These are phyloP conservation scores for Saccharomycopsis amapae DNA, from an alignment of 805 yeast species.

Conservation along the genomic window DNA sequence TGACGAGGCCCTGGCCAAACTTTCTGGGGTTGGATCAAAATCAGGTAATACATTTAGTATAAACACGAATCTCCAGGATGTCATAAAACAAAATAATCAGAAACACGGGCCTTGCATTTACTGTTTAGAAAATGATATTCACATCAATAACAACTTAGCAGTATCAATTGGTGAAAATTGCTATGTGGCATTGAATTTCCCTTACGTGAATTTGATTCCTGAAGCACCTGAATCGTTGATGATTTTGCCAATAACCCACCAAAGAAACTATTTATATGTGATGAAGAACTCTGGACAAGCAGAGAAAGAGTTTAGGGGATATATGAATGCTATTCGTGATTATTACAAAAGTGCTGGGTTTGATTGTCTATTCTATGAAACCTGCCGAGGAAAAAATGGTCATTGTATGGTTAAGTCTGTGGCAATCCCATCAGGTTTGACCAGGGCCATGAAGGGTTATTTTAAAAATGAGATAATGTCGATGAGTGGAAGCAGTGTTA, in stretches of 20 bases:
- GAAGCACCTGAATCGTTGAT: slow-evolving; percentile 22
- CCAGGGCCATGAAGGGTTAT: slow-evolving; percentile 32
- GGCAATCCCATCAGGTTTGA: slow-evolving; percentile 34
- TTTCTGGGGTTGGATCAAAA: slow-evolving; percentile 31
- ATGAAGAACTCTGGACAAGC: slow-evolving; percentile 34
- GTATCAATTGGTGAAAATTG: slow-evolving; percentile 37
- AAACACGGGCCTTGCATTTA: slow-evolving; percentile 27
- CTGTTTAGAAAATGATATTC: slow-evolving; percentile 32
- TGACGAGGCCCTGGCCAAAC: slow-evolving; percentile 34
- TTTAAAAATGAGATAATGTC: slow-evolving; percentile 35
- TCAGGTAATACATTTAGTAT: slow-evolving; percentile 27
- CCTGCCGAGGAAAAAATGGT: slow-evolving; percentile 27
- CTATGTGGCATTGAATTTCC: slow-evolving; percentile 25
- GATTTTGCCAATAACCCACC: slow-evolving; percentile 38
- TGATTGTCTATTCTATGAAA: slow-evolving; percentile 41
- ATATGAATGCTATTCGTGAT: slow-evolving; percentile 35
- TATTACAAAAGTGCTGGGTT: slow-evolving; percentile 33
- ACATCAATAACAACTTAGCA: slow-evolving; percentile 27
- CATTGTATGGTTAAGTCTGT: slow-evolving; percentile 40
- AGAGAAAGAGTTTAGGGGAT: slow-evolving; percentile 36
- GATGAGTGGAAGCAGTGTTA: background rate
- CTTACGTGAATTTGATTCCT: background rate
- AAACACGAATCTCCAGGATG: slow-evolving; percentile 6
- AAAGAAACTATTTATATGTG: slow-evolving; percentile 29
- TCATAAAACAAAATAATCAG: background rate